Base-by-base conservation (phyloP, 2,329 filamentous ascomycete genomes). In the Xylaria sp. region DNA sequence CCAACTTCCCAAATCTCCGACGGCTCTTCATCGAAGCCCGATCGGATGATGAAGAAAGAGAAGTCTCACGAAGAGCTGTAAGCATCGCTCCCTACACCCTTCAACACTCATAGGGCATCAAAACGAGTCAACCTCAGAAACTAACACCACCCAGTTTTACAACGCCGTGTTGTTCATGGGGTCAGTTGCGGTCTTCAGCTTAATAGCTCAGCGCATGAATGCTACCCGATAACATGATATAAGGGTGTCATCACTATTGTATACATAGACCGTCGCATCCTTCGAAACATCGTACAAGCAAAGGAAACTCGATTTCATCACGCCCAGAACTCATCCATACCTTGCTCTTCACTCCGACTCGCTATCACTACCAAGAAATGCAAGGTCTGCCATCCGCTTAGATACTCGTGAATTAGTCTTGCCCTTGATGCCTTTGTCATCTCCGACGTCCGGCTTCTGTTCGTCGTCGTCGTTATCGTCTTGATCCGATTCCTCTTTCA, bases 101-200 rank as follows among this genome's bases (percentile, higher is more conserved):
- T 39, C 31, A 25, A 20, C 1, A 39, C 5, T 61, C 43, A 70
- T 64, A 41, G 33, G 20, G 25, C n/a, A 52, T 65, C 52, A 49
- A 41, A 41, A 25, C 33, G 18, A 61, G 62, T 18, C 49, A 41
- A 18, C 36, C 39, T 18, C 33, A n/a, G 12, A 67, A 54, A 65
- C 70, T 68, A 56, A 69, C 58, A 68, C 39, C 66, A 8, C n/a
- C 8, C 76, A 97, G 96, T 99, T 99, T 80, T 99, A 99, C 83
- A 98, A 99, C 77, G 89, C 97, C 0, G 94, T 98, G 0, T 85
- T 98, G 1, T 99, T 98, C 83, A 95, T 99, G 86, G 96, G 94
- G 28, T 98, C 96, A 0, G 92, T 99, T 28, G 94, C 95, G 8
- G 90, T 97, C 69, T 98, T 98, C 83, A 97, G 95, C 79, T 84